These are phyloP conservation scores for Mortierella sp. DNA, from an alignment of 371 early-diverging fungal genomes.

Conservation along the genomic window DNA sequence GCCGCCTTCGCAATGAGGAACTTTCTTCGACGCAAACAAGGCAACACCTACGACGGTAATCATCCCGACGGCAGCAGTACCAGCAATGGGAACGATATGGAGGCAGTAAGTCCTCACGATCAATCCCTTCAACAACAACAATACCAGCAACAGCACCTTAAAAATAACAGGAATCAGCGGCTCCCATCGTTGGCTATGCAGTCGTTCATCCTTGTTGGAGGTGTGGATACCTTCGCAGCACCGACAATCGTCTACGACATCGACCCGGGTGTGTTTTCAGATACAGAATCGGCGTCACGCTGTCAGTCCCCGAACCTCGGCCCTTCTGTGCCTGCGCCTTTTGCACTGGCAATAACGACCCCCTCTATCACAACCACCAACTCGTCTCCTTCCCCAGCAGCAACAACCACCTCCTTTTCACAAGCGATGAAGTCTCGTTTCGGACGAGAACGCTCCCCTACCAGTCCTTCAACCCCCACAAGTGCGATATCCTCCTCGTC, in stretches of 20 bases:
- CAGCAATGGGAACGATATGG: not conserved
- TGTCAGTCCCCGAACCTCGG: not conserved
- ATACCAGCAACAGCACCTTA: not conserved
- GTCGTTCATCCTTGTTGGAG: constrained; percentile 31
- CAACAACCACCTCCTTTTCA: constrained; percentile 8
- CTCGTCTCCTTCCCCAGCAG: not conserved
- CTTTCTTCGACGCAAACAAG: constrained; percentile 35
- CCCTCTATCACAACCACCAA: constrained; percentile 12
- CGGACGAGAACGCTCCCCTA: not conserved
- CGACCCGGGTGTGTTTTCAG: not conserved
- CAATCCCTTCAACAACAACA: not conserved
- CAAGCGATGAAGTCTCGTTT: constrained; percentile 20
- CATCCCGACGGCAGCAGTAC: not conserved
- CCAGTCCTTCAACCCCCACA: not conserved
- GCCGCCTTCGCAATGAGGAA: constrained; percentile 43
- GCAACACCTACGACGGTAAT: constrained; percentile 14
- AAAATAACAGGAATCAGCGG: not conserved
- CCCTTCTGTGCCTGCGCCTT: not conserved
- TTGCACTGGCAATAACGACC: not conserved
- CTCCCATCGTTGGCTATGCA: not conserved
- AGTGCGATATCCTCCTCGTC: not conserved
- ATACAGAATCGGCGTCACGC: not conserved
- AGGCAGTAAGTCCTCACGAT: not conserved
- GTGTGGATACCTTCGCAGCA: constrained; percentile 15
- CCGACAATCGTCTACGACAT: constrained; percentile 19